These are phyloP conservation scores for Xylaria sp. DNA, from an alignment of 2,329 filamentous ascomycete genomes.

Conservation along the genomic window DNA sequence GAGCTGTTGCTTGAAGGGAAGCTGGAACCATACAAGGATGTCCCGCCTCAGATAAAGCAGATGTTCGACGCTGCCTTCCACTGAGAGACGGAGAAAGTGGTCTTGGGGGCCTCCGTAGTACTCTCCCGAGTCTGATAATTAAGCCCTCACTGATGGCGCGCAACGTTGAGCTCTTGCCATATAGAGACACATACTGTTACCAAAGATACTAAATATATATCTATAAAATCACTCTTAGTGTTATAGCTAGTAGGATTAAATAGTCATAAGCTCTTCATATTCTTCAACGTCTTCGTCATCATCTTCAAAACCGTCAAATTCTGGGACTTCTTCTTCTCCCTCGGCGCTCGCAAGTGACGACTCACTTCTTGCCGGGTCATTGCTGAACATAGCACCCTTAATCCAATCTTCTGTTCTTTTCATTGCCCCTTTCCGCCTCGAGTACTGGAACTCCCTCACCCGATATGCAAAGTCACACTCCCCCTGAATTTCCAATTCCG, in stretches of 20 bases:
- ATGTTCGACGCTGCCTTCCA: constrained; percentile 37
- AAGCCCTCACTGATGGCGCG: not conserved
- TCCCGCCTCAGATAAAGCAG: constrained; percentile 39
- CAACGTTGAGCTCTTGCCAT: no score
- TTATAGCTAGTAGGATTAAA: no score
- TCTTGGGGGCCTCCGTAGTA: not conserved
- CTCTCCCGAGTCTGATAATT: not conserved
- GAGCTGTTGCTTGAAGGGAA: constrained; percentile 41
- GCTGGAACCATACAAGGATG: constrained; percentile 42
- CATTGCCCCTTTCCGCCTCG: not conserved
- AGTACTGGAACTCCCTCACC: constrained; percentile 1
- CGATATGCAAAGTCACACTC: not conserved
- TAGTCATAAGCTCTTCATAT: not conserved
- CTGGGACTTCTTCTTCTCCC: not conserved
- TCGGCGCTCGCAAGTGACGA: not conserved
- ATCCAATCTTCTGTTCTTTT: not conserved
- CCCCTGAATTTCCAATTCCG: not conserved
- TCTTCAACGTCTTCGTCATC: not conserved
- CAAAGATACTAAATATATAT: no score
- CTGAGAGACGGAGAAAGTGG: not conserved
- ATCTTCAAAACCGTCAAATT: not conserved
- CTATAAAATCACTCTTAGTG: no score
- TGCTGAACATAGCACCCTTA: not conserved
- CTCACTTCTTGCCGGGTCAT: not conserved
- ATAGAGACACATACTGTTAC: no score